These are phyloP conservation scores for Xylariaceae sp. DNA, from an alignment of 2,329 filamentous ascomycete genomes.

Conservation along the genomic window DNA sequence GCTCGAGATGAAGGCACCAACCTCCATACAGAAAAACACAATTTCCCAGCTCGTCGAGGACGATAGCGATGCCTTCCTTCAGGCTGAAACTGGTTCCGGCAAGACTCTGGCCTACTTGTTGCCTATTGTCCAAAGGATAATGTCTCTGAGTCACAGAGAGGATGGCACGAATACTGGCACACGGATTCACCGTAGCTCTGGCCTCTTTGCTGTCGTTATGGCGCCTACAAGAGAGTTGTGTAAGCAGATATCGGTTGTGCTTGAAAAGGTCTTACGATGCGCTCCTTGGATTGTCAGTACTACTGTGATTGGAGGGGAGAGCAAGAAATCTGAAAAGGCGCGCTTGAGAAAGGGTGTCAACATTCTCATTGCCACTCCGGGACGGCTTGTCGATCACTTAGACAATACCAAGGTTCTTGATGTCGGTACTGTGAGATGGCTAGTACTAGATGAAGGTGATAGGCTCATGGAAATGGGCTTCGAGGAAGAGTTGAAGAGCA, in stretches of 20 bases:
- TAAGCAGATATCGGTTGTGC: constrained; percentile 84
- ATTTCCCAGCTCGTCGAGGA: constrained; percentile 75
- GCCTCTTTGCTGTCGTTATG: constrained; percentile 89
- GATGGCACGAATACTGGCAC: constrained; percentile 39
- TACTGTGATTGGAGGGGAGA: constrained; percentile 68
- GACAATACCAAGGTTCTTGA: constrained; percentile 88
- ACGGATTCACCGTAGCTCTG: constrained; percentile 75
- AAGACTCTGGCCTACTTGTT: constrained; percentile 96
- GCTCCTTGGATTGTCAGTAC: constrained; percentile 93
- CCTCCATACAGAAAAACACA: constrained; percentile 88
- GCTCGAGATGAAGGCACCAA: constrained; percentile 84
- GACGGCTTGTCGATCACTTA: constrained; percentile 84
- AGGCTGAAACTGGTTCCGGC: constrained; percentile 94
- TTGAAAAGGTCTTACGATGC: constrained; percentile 81
- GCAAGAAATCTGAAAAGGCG: constrained; percentile 82
- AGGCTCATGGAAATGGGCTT: constrained; percentile 98
- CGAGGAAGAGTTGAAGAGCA: constrained; percentile 85
- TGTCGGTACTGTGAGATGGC: constrained; percentile 84
- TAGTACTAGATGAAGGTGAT: constrained; percentile 94
- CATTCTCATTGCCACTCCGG: constrained; percentile 91
- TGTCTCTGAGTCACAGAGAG: constrained; percentile 63
- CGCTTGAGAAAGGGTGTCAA: constrained; percentile 89
- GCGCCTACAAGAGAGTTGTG: constrained; percentile 91
- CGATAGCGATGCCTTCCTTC: constrained; percentile 88
- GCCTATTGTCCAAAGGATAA: constrained; percentile 83